Evolutionary conservation across 164 flowering plant genomes (phyloP).

Genomic region (Vitis amurensis): DNA sequence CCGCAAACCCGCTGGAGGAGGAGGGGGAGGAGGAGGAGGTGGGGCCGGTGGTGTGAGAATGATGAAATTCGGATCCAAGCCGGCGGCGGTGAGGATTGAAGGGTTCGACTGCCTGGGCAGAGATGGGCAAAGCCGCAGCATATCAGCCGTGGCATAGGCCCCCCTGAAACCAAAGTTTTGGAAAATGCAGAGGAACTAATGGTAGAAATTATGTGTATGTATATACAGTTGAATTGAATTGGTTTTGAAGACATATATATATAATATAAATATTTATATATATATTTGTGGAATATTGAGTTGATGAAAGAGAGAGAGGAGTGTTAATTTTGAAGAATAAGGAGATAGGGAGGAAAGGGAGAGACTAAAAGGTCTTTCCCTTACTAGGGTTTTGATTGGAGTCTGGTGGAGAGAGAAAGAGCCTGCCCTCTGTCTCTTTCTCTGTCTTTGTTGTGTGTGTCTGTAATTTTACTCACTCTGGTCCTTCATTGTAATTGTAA

Average conservation of each 20-base stretch:
- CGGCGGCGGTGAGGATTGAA: constrained; percentile 49
- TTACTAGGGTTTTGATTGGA: background rate
- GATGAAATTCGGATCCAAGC: constrained; percentile 37
- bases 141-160: constrained; percentile 40
- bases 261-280: background rate
- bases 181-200: background rate
- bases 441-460: too few species aligned
- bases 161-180: background rate
- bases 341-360: background rate
- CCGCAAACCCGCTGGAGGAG: constrained; percentile 18
- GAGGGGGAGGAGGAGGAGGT: constrained; percentile 18
- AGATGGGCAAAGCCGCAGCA: constrained; percentile 36
- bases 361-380: constrained; percentile 2
- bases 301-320: background rate
- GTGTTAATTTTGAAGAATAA: constrained; percentile 17
- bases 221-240: background rate
- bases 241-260: background rate
- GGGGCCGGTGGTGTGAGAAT: constrained; percentile 16
- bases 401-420: background rate
- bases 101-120: constrained; percentile 48
- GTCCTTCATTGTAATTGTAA: constrained; percentile 15
- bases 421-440: too few species aligned
- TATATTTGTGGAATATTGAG: background rate
- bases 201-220: background rate
- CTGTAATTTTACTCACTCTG: background rate